Evolutionary conservation across 805 yeast species (phyloP).

Genomic region (Priceomyces melissophilus): DNA sequence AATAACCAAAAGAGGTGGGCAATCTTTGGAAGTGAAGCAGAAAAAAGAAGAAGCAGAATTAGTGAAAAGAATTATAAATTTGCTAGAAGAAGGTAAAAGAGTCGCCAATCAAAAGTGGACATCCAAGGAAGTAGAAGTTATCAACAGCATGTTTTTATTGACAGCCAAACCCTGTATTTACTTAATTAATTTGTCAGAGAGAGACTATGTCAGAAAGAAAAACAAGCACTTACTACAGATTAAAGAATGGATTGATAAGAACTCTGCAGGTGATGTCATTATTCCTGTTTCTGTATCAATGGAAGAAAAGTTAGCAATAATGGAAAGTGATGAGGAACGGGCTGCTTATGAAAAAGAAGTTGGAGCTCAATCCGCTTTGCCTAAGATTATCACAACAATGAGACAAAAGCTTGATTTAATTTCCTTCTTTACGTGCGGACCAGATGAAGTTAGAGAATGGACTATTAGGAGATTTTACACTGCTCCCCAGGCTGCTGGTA

Average conservation of each 20-base stretch:
- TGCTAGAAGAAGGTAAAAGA: constrained; percentile 82
- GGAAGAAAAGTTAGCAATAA: constrained; percentile 86
- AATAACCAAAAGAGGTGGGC: constrained; percentile 84
- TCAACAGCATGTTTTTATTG: constrained; percentile 80
- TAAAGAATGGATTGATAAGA: constrained; percentile 84
- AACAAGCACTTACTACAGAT: constrained; percentile 81
- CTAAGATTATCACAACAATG: constrained; percentile 83
- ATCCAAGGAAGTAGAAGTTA: constrained; percentile 83
- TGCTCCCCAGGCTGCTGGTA: constrained; percentile 99
- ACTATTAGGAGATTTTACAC: constrained; percentile 87
- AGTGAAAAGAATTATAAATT: constrained; percentile 67
- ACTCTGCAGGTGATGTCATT: constrained; percentile 81
- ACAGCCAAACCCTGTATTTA: constrained; percentile 96
- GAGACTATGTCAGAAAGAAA: constrained; percentile 81
- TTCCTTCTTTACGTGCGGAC: constrained; percentile 94
- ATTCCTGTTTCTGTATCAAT: constrained; percentile 90
- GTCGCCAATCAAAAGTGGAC: constrained; percentile 87
- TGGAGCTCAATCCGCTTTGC: constrained; percentile 77
- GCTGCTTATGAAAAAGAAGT: constrained; percentile 70
- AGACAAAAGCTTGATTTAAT: constrained; percentile 81
- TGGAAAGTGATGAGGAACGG: constrained; percentile 82
- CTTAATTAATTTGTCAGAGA: constrained; percentile 85
- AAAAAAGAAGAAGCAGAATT: constrained; percentile 81
- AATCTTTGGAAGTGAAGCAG: constrained; percentile 81
- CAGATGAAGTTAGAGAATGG: constrained; percentile 98